Conservation (phyloP, 1,139 yeast genomes). For the Suhomyces wounanorum region DNA sequence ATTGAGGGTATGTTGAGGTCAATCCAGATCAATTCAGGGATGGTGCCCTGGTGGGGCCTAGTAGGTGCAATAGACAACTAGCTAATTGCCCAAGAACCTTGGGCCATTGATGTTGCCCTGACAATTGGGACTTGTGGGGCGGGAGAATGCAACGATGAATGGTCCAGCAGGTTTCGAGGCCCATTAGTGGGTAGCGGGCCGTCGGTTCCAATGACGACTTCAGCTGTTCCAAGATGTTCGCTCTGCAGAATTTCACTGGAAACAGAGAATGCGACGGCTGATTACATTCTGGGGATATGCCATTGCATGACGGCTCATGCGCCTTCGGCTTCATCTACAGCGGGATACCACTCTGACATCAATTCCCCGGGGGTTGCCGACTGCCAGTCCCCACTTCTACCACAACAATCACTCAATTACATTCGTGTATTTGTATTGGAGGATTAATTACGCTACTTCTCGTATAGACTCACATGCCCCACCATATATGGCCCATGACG, state of each 20-base stretch:
- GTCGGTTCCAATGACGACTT: not conserved
- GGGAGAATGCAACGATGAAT: not conserved
- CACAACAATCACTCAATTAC: not conserved
- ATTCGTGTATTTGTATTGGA: not conserved
- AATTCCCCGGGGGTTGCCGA: not conserved
- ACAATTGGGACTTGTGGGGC: not conserved
- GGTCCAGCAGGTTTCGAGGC: not conserved
- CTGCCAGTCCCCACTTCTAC: not conserved
- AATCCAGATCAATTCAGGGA: not conserved
- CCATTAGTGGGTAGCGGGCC: not conserved
- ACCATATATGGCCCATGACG: conserved; percentile 1
- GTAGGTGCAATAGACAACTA: not conserved
- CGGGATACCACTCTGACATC: not conserved
- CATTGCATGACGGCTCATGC: not conserved
- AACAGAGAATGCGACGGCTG: not conserved
- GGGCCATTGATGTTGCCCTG: not conserved
- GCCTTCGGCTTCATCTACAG: too few relatives aligned
- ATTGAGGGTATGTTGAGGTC: too few relatives aligned
- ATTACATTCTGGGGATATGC: not conserved
- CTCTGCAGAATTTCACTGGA: not conserved
- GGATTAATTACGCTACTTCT: not conserved
- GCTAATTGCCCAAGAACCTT: not conserved
- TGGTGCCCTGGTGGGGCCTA: not conserved
- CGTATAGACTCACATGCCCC: conserved; percentile 3
- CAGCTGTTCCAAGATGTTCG: not conserved